Evolutionary conservation across 495 filamentous ascomycete species (phyloP).

Genomic region (Chlorociboria aeruginascens): DNA sequence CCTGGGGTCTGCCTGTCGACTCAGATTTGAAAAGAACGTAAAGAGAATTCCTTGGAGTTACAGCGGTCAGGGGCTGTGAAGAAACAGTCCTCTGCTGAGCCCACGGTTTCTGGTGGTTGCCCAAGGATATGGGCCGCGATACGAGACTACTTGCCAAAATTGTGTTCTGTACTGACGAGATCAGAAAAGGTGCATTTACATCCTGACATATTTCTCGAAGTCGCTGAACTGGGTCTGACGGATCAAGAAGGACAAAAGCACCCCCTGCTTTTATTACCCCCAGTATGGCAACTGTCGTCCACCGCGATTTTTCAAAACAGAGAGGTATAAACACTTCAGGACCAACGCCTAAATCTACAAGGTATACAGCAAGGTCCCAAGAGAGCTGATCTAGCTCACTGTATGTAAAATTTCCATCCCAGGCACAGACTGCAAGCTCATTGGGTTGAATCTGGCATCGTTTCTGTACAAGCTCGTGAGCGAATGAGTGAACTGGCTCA

Average conservation of each 20-base stretch:
- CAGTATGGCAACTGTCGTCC: conserved; percentile 28
- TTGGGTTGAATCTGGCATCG: background rate
- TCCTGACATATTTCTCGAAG: conserved; percentile 1
- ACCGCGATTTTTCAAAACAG: conserved; percentile 33
- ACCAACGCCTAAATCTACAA: conserved; percentile 1
- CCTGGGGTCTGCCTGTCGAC: conserved; percentile 36
- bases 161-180: background rate
- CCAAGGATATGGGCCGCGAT: background rate
- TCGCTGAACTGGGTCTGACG: conserved; percentile 19
- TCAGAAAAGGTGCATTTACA: background rate
- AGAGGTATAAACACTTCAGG: conserved; percentile 6
- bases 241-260: conserved; percentile 36
- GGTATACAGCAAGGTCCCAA: background rate
- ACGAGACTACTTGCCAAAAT: background rate
- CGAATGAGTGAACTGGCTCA: background rate
- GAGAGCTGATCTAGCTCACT: conserved; percentile 2
- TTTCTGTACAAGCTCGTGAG: background rate
- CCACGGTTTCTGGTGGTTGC: too few species aligned
- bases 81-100: background rate
- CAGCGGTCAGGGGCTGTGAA: background rate
- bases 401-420: conserved; percentile 29
- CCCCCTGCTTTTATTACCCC: conserved; percentile 32
- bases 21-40: conserved; percentile 44
- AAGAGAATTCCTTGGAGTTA: conserved; percentile 16
- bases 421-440: conserved; percentile 11